Conservation (phyloP, 1,139 yeast species). For the Hemisphaericaspora xylanilytica region DNA sequence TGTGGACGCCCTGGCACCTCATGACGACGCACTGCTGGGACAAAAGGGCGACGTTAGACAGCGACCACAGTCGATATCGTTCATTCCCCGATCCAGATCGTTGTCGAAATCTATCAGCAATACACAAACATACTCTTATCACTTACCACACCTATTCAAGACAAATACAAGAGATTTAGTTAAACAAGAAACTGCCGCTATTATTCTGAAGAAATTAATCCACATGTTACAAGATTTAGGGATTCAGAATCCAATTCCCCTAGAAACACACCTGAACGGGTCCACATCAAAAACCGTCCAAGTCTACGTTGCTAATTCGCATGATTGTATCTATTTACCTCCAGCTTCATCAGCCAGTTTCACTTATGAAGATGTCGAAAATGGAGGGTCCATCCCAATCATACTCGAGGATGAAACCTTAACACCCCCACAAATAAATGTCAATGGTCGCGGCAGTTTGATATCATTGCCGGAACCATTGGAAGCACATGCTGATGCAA, state of each 20-base stretch:
- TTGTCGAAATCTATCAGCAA: slow-evolving; percentile 8
- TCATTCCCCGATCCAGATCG: slow-evolving; percentile 13
- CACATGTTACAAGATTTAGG: slow-evolving; percentile 38
- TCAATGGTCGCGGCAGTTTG: background rate
- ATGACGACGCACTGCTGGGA: slow-evolving; percentile 1
- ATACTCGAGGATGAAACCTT: slow-evolving; percentile 6
- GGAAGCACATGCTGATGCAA: background rate
- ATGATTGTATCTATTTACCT: slow-evolving; percentile 42
- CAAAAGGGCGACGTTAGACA: no score
- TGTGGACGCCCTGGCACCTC: slow-evolving; percentile 8
- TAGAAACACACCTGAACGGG: slow-evolving; percentile 26
- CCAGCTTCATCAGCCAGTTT: slow-evolving; percentile 44
- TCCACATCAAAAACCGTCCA: slow-evolving; percentile 29
- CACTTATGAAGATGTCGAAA: slow-evolving; percentile 47
- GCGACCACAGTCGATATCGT: slow-evolving; percentile 17
- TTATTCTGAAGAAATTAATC: slow-evolving; percentile 36
- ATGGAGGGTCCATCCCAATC: slow-evolving; percentile 28
- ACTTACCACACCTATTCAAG: slow-evolving; percentile 9
- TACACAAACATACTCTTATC: slow-evolving; percentile 8
- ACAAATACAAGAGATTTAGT: slow-evolving; percentile 38
- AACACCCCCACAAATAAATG: background rate
- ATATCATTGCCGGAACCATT: slow-evolving; percentile 1
- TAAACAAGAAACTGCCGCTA: slow-evolving; percentile 38
- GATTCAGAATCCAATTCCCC: slow-evolving; percentile 39
- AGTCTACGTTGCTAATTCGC: slow-evolving; percentile 40